Base-by-base conservation (phyloP, 805 yeast genomes). In the Yamadazyma scolyti region DNA sequence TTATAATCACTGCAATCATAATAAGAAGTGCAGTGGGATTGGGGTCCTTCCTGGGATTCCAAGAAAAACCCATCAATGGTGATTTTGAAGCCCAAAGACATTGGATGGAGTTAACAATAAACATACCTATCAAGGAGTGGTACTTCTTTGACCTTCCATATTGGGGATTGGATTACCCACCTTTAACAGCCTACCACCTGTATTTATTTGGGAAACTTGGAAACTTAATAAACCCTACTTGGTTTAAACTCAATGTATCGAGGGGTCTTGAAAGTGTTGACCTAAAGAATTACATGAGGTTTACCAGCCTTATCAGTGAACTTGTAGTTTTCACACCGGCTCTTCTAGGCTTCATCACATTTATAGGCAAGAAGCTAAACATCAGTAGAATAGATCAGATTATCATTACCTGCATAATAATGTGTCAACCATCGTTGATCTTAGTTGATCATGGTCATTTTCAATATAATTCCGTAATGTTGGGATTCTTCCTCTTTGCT, bases 161-260 rank as follows among this genome's bases (percentile, higher is more conserved):
- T 61, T 93, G 98, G 97, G 96, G 97, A 1, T 67, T 93, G 20
- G 98, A 93, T 56, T 93, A 93, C 55, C 99, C 99, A 1, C 97
- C 97, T 5, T 63, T 93, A 40, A 90, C 98, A 0, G 98, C 97
- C 0, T 89, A 73, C 54, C 97, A 93, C 52, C 87, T 95, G 28
- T 86, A 80, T 73, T 20, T 85, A 1, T 53, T 82, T 27, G 98
- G 97, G 0, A 65, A 66, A 31, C 46, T 90, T 11, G 97, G 97
- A 0, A 47, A 65, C 2, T 52, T 76, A 24, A 58, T 86, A 20
- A 72, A 83, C 41, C 65, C 77, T 0, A 42, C 55, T 0, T 93
- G 97, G 97, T 88, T 93, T 56, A 77, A 65, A 3, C 58, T 90
- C 20, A 77, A 77, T 38, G 23, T 46, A 0, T 86, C 96, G 5